phyloP scores from a whole-genome alignment of 202 grass and related monocot species.

The Zizania palustris region DNA sequence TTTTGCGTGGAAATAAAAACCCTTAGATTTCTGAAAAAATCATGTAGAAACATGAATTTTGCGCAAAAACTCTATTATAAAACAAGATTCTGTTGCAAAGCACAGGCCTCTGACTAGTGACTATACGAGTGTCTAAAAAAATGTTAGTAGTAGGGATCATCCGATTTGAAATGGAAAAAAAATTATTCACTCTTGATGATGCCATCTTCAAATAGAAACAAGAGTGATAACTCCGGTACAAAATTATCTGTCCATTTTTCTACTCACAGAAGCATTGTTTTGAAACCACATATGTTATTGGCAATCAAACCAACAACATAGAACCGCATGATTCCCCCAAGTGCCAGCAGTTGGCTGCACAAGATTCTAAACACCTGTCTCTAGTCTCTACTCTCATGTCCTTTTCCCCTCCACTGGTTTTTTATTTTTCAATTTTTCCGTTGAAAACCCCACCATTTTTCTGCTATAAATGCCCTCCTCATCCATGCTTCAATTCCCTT shows the following conservation, averaged over 20 bases:
- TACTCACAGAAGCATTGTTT: slow-evolving; percentile 16
- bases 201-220: neutral
- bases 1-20: no score
- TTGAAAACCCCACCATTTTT: slow-evolving; percentile 19
- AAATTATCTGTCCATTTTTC: slow-evolving; percentile 4
- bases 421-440: slow-evolving; percentile 7
- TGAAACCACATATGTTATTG: slow-evolving; percentile 28
- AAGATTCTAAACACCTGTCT: slow-evolving; percentile 42
- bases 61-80: no score
- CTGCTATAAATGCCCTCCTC: slow-evolving; percentile 72
- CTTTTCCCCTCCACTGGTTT: slow-evolving; percentile 41
- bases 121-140: neutral
- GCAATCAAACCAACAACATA: slow-evolving; percentile 33
- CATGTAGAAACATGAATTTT: no score
- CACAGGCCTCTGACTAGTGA: no score
- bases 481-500: slow-evolving; percentile 81
- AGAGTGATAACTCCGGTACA: slow-evolving; percentile 1
- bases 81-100: no score
- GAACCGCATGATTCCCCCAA: slow-evolving; percentile 36
- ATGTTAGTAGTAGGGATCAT: slow-evolving; percentile 1
- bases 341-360: slow-evolving; percentile 21
- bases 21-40: no score
- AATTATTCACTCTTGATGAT: slow-evolving; percentile 25
- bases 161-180: neutral
- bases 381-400: slow-evolving; percentile 5